A percentile compares a stretch with the other conserved stretches of the same genome.
Evolutionary conservation across 805 yeast genomes (phyloP).

Genomic region (Starmerella riodocensis): DNA sequence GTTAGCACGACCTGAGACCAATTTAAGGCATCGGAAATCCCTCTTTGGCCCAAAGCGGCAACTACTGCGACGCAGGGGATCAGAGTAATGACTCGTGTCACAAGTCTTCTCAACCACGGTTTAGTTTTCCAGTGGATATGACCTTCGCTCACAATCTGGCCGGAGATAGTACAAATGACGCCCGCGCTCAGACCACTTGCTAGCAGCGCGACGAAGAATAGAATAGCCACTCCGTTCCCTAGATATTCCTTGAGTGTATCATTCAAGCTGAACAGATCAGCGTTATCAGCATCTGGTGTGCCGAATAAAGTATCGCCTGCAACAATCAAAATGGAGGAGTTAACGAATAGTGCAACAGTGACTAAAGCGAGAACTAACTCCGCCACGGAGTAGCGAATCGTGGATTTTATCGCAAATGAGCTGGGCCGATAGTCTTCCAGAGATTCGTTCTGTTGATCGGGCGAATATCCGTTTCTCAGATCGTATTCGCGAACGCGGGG

Average conservation of each 20-base stretch:
- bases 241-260: conserved; percentile 44
- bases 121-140: conserved; percentile 66
- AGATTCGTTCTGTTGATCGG: conserved; percentile 15
- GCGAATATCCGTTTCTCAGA: conserved; percentile 41
- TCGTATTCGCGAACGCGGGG: conserved; percentile 73
- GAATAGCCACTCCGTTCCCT: conserved; percentile 66
- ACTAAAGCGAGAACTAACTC: conserved; percentile 62
- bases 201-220: conserved; percentile 72
- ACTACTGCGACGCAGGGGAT: conserved; percentile 70
- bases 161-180: conserved; percentile 83
- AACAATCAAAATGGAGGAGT: conserved; percentile 68
- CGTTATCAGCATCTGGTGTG: conserved; percentile 51
- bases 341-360: conserved; percentile 75
- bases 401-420: conserved; percentile 53
- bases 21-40: conserved; percentile 59
- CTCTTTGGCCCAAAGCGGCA: conserved; percentile 56
- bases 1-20: conserved; percentile 80
- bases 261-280: conserved; percentile 72
- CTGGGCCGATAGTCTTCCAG: conserved; percentile 50
- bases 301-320: conserved; percentile 67
- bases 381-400: conserved; percentile 55
- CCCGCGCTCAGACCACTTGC: conserved; percentile 87
- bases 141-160: conserved; percentile 87
- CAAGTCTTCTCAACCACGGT: conserved; percentile 70
- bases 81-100: conserved; percentile 66